A percentile compares a stretch with the other conserved stretches of the same genome.
These are phyloP conservation scores for Globisporangium sylvaticum DNA, from an alignment of 352 stramenopile species.

Conservation along the genomic window DNA sequence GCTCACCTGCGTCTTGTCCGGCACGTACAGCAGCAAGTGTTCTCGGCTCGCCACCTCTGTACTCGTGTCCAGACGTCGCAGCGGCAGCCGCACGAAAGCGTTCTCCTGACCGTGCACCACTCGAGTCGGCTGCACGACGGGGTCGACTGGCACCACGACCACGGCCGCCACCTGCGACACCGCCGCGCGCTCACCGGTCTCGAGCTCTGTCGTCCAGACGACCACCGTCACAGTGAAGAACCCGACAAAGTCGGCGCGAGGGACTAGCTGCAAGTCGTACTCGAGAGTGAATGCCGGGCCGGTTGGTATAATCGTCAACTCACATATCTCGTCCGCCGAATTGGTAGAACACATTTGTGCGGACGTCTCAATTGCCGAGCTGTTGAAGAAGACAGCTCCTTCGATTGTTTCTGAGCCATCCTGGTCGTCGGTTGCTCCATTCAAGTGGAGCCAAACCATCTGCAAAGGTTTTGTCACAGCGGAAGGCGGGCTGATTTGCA, in stretches of 20 bases:
- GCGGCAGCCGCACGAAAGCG: neutral
- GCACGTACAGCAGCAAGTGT: neutral
- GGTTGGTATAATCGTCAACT: too few species aligned
- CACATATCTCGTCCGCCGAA: too few species aligned
- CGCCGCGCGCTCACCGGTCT: neutral
- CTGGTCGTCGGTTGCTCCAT: too few species aligned
- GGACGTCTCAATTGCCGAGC: too few species aligned
- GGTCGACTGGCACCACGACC: neutral
- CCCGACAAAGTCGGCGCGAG: neutral
- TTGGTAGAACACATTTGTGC: too few species aligned
- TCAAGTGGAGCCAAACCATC: too few species aligned
- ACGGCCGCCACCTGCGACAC: slow-evolving; percentile 17
- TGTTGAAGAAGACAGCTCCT: too few species aligned
- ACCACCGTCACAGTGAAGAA: neutral
- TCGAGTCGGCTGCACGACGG: neutral
- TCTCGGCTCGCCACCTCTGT: neutral
- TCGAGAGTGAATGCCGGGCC: too few species aligned
- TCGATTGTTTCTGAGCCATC: too few species aligned
- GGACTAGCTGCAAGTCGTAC: too few species aligned
- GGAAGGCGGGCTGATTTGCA: too few species aligned
- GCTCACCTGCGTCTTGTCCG: neutral
- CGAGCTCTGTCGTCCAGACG: neutral
- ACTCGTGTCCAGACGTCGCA: neutral
- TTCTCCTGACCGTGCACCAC: neutral
- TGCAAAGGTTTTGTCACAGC: too few species aligned